A percentile compares a stretch with the other conserved stretches of the same genome.
Conservation (phyloP, 768 basidiomycete species). For the Macrocybe gigantea region DNA sequence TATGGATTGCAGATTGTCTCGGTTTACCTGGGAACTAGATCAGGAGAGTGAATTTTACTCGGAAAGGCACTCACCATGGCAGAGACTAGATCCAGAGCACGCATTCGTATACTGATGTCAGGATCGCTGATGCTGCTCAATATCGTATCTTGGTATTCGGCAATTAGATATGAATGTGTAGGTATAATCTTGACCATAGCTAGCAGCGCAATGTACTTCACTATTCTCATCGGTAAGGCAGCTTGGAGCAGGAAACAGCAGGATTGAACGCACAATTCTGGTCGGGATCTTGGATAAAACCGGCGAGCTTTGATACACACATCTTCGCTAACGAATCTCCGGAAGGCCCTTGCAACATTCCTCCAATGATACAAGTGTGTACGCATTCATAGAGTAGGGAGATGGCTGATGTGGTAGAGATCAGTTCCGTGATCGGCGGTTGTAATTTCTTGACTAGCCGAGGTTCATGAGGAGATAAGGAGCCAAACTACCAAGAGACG, state of each 20-base stretch:
- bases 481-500: slow-evolving; percentile 67
- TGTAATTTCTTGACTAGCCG: slow-evolving; percentile 92
- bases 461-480: slow-evolving; percentile 86
- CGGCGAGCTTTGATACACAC: slow-evolving; percentile 91
- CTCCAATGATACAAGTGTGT: slow-evolving; percentile 94
- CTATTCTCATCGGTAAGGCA: slow-evolving; percentile 34
- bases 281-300: slow-evolving; percentile 88
- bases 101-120: slow-evolving; percentile 94
- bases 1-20: slow-evolving; percentile 80
- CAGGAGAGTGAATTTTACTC: slow-evolving; percentile 11
- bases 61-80: slow-evolving; percentile 60
- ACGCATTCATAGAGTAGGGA: slow-evolving; percentile 98
- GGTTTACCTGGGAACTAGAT: slow-evolving; percentile 59
- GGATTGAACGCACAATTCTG: slow-evolving; percentile 75
- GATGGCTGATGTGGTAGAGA: slow-evolving; percentile 92
- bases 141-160: slow-evolving; percentile 89
- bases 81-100: slow-evolving; percentile 89
- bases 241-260: slow-evolving; percentile 1
- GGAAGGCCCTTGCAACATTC: slow-evolving; percentile 80
- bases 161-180: slow-evolving; percentile 82
- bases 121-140: slow-evolving; percentile 85
- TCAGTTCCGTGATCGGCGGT: slow-evolving; percentile 90
- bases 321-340: slow-evolving; percentile 76
- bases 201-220: slow-evolving; percentile 94
- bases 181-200: slow-evolving; percentile 97